Evolutionary conservation across 306 rosid species (phyloP).

Genomic region (Lathyrus oleraceus): DNA sequence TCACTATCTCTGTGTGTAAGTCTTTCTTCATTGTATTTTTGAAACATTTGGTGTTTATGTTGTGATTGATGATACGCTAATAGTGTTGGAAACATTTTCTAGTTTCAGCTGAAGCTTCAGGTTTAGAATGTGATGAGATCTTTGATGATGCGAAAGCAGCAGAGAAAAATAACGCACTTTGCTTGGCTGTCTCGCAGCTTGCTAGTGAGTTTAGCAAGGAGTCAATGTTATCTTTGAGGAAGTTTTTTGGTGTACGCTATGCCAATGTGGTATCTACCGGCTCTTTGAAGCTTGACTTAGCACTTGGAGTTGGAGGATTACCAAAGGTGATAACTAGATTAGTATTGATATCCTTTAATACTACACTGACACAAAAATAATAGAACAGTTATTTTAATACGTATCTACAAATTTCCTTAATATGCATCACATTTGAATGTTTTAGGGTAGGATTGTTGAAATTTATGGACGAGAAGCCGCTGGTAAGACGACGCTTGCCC

Average conservation of each 20-base stretch:
- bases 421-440: slow-evolving; percentile 3
- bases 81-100: slow-evolving; percentile 21
- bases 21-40: slow-evolving; percentile 3
- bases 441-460: slow-evolving; percentile 88
- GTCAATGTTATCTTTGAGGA: slow-evolving; percentile 59
- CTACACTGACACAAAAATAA: background rate
- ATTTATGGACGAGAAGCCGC: slow-evolving; percentile 87
- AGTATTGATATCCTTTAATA: background rate
- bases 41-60: slow-evolving; percentile 9
- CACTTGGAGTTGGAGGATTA: slow-evolving; percentile 87
- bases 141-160: slow-evolving; percentile 62
- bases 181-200: slow-evolving; percentile 61
- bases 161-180: slow-evolving; percentile 63
- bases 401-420: slow-evolving; percentile 14
- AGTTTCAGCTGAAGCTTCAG: slow-evolving; percentile 52
- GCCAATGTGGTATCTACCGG: slow-evolving; percentile 70
- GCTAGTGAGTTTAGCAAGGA: slow-evolving; percentile 66
- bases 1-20: background rate
- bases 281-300: slow-evolving; percentile 81
- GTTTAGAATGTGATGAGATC: slow-evolving; percentile 50
- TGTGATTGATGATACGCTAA: background rate
- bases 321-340: slow-evolving; percentile 59
- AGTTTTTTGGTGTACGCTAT: slow-evolving; percentile 54
- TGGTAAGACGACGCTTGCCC: slow-evolving; percentile 90
- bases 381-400: background rate